Conservation (phyloP, 768 basidiomycete genomes). For the Pilatotrama ljubarskyi region DNA sequence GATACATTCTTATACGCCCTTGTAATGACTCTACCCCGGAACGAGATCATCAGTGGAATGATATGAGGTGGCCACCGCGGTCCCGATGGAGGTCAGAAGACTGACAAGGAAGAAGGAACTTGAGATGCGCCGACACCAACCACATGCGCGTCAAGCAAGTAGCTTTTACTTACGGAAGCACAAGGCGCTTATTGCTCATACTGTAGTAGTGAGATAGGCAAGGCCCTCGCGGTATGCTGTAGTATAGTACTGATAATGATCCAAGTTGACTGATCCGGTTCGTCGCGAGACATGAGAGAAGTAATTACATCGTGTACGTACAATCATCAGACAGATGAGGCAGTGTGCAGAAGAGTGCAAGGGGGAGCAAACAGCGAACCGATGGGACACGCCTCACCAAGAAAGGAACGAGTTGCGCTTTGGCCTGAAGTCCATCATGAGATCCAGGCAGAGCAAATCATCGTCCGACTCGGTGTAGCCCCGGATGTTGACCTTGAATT, state of each 20-base stretch:
- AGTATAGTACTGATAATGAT: neutral
- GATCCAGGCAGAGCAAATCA: conserved; percentile 75
- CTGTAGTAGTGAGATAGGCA: too few species aligned
- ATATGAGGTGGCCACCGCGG: too few species aligned
- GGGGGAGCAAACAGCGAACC: neutral
- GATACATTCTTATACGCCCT: neutral
- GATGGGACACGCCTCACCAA: conserved; percentile 24
- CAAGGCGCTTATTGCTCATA: neutral
- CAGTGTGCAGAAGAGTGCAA: neutral
- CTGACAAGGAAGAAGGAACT: too few species aligned
- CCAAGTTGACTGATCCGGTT: neutral
- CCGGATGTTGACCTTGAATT: conserved; percentile 69
- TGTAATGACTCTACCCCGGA: neutral
- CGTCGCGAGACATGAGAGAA: neutral
- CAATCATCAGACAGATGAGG: neutral
- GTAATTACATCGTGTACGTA: conserved; percentile 6
- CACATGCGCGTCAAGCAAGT: too few species aligned
- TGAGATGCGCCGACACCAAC: too few species aligned
- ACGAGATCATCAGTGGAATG: neutral
- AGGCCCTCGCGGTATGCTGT: too few species aligned
- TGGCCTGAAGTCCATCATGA: conserved; percentile 76
- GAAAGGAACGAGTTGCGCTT: conserved; percentile 22
- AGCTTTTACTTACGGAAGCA: too few species aligned
- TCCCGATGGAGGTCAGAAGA: too few species aligned
- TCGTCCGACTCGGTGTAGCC: conserved; percentile 75